Percentiles rank a stretch among this genome's conserved stretches.
Conservation (phyloP, 1,284 basidiomycete species). For the Heterobasidion occidentale region DNA sequence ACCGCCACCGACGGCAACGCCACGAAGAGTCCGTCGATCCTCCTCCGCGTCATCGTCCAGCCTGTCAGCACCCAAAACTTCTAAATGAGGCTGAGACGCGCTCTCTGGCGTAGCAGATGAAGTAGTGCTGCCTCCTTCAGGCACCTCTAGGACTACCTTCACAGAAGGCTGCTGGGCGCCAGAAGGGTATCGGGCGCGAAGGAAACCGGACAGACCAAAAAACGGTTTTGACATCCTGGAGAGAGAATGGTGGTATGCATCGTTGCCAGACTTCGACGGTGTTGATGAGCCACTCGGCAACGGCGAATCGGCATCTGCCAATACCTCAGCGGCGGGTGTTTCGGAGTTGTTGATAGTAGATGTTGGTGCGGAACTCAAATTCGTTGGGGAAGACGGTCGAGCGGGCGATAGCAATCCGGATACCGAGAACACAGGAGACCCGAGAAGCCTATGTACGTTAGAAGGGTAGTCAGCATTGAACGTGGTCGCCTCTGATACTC, state of each 20-base stretch:
- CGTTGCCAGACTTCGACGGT: constrained; percentile 30
- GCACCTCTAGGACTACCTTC: constrained; percentile 16
- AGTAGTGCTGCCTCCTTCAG: constrained; percentile 2
- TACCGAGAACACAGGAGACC: constrained; percentile 19
- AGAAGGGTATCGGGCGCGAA: constrained; percentile 51
- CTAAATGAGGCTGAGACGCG: neutral
- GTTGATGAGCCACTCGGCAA: constrained; percentile 46
- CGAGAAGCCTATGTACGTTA: constrained; percentile 13
- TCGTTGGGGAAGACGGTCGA: constrained; percentile 2
- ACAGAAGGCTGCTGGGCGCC: constrained; percentile 18
- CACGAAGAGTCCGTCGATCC: constrained; percentile 2
- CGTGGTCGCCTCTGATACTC: neutral
- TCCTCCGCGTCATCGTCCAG: constrained; percentile 2
- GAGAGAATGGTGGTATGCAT: constrained; percentile 17
- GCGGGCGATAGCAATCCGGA: constrained; percentile 10
- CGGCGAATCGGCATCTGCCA: constrained; percentile 21
- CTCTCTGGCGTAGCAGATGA: neutral
- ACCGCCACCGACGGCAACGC: neutral
- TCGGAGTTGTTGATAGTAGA: constrained; percentile 2
- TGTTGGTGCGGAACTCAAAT: neutral
- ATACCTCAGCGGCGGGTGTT: constrained; percentile 1
- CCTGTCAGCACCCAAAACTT: neutral
- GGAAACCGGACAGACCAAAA: constrained; percentile 55
- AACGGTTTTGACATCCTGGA: constrained; percentile 34
- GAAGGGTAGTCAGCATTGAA: neutral